phyloP scores from a whole-genome alignment of 345 rosid genomes.

The Euclidium syriacum region DNA sequence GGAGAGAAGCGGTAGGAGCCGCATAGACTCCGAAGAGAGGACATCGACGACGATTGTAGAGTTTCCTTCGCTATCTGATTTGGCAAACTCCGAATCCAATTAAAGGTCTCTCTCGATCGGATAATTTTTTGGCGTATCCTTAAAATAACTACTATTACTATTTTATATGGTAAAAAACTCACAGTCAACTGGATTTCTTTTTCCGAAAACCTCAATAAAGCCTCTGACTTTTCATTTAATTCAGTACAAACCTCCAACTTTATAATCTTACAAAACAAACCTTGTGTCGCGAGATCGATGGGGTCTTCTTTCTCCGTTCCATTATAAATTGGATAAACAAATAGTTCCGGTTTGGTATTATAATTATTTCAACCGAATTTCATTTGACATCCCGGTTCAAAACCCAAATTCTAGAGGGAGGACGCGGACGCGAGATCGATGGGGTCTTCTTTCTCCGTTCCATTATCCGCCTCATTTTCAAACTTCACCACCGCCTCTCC shows the following conservation, averaged over 20 bases:
- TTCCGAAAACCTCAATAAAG: no score
- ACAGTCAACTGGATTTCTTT: no score
- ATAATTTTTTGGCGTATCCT: no score
- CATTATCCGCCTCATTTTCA: conserved; percentile 21
- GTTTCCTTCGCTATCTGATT: background rate
- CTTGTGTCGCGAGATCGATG: conserved; percentile 25
- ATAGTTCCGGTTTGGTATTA: conserved; percentile 21
- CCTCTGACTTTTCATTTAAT: no score
- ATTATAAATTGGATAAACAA: no score
- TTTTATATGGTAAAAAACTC: no score
- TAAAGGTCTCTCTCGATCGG: no score
- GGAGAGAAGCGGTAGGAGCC: no score
- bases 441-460: conserved; percentile 18
- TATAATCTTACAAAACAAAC: no score
- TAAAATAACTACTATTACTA: no score
- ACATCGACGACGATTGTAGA: background rate
- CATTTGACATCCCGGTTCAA: conserved; percentile 8
- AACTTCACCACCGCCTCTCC: conserved; percentile 13
- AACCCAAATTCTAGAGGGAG: background rate
- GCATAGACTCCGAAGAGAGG: background rate
- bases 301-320: conserved; percentile 14
- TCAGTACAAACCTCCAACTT: no score
- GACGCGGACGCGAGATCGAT: conserved; percentile 13
- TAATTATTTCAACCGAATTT: background rate
- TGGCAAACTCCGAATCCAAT: background rate